phyloP scores from a whole-genome alignment of 2,329 filamentous ascomycete species.

The Aspergillus glaucus region DNA sequence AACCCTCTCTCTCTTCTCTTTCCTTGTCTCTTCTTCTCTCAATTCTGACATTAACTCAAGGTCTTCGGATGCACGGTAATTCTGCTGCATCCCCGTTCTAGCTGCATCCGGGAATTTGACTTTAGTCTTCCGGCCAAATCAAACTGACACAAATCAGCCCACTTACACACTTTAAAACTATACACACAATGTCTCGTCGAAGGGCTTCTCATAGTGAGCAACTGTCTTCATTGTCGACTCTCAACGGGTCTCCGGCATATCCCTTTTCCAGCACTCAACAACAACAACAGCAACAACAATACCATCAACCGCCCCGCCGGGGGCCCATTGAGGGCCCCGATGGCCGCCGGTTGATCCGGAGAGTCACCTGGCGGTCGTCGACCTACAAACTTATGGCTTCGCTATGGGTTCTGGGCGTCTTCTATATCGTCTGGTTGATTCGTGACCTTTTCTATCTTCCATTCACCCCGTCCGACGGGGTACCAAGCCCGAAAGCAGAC shows the following conservation, averaged over 20 bases:
- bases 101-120: constrained; percentile 1
- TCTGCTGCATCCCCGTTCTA: neutral
- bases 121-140: constrained; percentile 1
- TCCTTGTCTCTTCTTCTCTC: neutral
- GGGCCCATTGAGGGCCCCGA: constrained; percentile 37
- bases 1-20: constrained; percentile 2
- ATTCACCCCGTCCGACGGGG: constrained; percentile 16
- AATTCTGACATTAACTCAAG: neutral
- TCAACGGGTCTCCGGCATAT: constrained; percentile 31
- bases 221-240: constrained; percentile 18
- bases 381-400: constrained; percentile 38
- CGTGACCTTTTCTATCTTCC: constrained; percentile 34
- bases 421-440: constrained; percentile 37
- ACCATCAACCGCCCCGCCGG: constrained; percentile 18
- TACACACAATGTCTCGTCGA: constrained; percentile 30
- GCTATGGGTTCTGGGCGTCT: constrained; percentile 33
- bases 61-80: neutral
- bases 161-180: constrained; percentile 1
- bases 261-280: constrained; percentile 23
- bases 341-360: constrained; percentile 33
- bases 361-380: constrained; percentile 38
- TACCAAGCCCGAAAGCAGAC: neutral
- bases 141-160: neutral
- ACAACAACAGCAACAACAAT: constrained; percentile 13
- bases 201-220: constrained; percentile 32